phyloP scores from a whole-genome alignment of 2,329 filamentous ascomycete genomes.

The Pyrenochaeta sp. region DNA sequence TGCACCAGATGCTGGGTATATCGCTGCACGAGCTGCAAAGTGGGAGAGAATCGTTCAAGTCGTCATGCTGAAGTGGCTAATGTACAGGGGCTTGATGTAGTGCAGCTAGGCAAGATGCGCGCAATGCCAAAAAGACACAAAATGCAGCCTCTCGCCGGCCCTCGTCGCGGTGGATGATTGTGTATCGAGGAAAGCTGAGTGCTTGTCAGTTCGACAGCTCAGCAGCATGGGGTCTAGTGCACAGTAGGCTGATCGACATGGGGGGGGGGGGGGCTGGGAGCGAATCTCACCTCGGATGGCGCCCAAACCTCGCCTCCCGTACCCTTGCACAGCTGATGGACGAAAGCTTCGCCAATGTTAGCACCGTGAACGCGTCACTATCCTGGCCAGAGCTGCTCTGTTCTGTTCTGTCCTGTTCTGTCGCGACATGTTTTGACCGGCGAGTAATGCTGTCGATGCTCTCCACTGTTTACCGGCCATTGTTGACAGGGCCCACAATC shows the following conservation, averaged over 20 bases:
- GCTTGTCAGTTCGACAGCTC: background rate
- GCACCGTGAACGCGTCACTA: background rate
- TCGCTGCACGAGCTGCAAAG: slow-evolving; percentile 29
- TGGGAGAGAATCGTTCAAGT: slow-evolving; percentile 28
- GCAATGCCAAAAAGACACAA: slow-evolving; percentile 23
- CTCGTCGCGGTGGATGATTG: slow-evolving; percentile 24
- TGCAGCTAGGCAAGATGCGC: slow-evolving; percentile 20
- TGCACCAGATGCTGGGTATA: slow-evolving; percentile 35
- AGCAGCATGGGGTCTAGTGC: background rate
- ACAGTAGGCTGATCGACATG: slow-evolving; percentile 11
- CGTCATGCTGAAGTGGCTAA: slow-evolving; percentile 24
- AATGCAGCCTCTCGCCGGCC: slow-evolving; percentile 25
- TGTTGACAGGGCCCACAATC: background rate
- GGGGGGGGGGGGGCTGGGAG: background rate
- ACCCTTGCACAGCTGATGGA: background rate
- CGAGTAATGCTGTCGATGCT: background rate
- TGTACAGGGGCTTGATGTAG: slow-evolving; percentile 21
- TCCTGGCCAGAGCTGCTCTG: no score
- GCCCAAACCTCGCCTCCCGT: background rate
- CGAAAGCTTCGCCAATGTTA: background rate
- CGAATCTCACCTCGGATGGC: background rate
- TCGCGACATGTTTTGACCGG: background rate
- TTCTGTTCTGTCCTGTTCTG: background rate
- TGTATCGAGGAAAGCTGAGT: slow-evolving; percentile 29
- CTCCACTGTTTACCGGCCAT: background rate